Percentiles rank a stretch among this genome's conserved stretches.
Conservation (phyloP, 2,329 filamentous ascomycete species). For the Neurospora sp. region DNA sequence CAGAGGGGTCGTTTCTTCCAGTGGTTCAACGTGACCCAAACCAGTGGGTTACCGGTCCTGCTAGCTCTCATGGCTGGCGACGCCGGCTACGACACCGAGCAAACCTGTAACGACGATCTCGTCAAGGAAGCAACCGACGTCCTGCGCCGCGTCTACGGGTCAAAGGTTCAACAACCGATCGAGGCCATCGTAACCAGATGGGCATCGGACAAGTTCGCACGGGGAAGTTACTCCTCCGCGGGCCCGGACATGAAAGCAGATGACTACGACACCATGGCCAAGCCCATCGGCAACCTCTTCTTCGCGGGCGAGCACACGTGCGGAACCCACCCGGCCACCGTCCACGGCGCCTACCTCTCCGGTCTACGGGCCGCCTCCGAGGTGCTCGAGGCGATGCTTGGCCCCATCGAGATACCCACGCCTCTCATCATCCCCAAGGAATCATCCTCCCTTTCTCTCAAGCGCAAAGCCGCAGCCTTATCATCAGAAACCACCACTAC, state of each 20-base stretch:
- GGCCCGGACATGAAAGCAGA: conserved; percentile 71
- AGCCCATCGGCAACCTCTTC: conserved; percentile 73
- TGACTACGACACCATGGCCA: conserved; percentile 89
- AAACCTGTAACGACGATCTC: conserved; percentile 62
- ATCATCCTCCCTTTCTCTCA: conserved; percentile 32
- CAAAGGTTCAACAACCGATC: conserved; percentile 61
- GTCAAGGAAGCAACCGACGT: conserved; percentile 72
- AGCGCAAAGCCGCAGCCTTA: conserved; percentile 37
- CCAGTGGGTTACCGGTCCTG: conserved; percentile 76
- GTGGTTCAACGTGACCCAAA: conserved; percentile 93
- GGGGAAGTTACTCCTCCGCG: conserved; percentile 91
- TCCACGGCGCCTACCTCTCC: conserved; percentile 92
- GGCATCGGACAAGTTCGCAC: conserved; percentile 83
- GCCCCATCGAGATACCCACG: conserved; percentile 62
- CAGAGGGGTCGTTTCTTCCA: conserved; percentile 90
- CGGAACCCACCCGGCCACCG: conserved; percentile 89
- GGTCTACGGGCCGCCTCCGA: conserved; percentile 84
- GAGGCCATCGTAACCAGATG: conserved; percentile 89
- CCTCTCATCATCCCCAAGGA: conserved; percentile 65
- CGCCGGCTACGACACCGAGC: conserved; percentile 80
- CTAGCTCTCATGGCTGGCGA: conserved; percentile 94
- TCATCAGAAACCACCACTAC: conserved; percentile 20
- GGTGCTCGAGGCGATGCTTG: conserved; percentile 68
- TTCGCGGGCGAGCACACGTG: conserved; percentile 97
- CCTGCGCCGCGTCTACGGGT: conserved; percentile 64